Percentiles rank a stretch among this genome's conserved stretches.
Conservation (phyloP, 768 basidiomycete species). For the Termitomyces sp. region DNA sequence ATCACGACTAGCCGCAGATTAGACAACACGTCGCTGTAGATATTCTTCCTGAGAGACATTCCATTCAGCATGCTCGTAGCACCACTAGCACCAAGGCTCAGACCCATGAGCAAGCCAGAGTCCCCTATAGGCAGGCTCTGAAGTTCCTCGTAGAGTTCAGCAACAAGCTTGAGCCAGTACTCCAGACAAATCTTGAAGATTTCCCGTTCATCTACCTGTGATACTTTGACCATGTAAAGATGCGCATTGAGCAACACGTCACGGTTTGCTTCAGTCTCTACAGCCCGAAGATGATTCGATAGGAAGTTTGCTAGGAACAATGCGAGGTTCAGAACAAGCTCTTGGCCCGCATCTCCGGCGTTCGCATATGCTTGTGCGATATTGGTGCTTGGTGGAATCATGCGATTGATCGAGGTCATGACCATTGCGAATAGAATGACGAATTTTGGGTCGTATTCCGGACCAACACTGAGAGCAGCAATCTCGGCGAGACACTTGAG, state of each 20-base stretch:
- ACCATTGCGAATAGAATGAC: slow-evolving; percentile 97
- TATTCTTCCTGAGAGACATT: slow-evolving; percentile 85
- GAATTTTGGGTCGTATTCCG: slow-evolving; percentile 98
- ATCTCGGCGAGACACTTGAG: slow-evolving; percentile 97
- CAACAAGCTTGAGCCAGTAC: slow-evolving; percentile 95
- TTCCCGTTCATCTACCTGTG: slow-evolving; percentile 96
- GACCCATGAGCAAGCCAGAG: slow-evolving; percentile 81
- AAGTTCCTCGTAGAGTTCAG: slow-evolving; percentile 96
- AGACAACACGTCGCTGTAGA: slow-evolving; percentile 92
- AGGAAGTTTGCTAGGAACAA: slow-evolving; percentile 98
- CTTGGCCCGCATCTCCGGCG: slow-evolving; percentile 90
- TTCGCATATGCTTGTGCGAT: slow-evolving; percentile 89
- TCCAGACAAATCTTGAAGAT: slow-evolving; percentile 99
- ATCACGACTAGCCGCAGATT: slow-evolving; percentile 95
- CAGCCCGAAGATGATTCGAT: slow-evolving; percentile 87
- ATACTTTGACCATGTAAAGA: slow-evolving; percentile 97
- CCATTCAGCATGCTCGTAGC: slow-evolving; percentile 68
- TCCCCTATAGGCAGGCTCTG: slow-evolving; percentile 88
- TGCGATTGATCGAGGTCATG: slow-evolving; percentile 95
- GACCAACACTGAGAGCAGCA: slow-evolving; percentile 88
- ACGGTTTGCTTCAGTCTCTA: slow-evolving; percentile 87
- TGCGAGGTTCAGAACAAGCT: slow-evolving; percentile 94
- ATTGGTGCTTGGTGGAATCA: slow-evolving; percentile 94
- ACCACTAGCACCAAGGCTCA: slow-evolving; percentile 74
- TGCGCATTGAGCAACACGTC: slow-evolving; percentile 96